Conservation (phyloP, 1,139 yeast species). For the Meyerozyma guilliermondii region DNA sequence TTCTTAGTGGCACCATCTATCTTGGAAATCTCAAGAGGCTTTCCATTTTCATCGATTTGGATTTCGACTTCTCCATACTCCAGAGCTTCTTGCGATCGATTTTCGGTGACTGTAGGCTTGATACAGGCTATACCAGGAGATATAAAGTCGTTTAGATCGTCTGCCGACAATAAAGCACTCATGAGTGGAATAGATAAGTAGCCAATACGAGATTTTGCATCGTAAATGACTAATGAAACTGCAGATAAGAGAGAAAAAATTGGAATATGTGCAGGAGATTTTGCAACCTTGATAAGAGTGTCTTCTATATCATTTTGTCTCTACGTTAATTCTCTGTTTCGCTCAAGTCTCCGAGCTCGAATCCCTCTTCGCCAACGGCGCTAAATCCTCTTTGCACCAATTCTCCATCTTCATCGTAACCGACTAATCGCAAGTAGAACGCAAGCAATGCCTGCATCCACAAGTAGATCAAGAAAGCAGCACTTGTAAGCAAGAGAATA, state of each 20-base stretch:
- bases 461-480: constrained; percentile 66
- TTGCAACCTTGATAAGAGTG: not conserved
- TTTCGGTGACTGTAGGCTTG: constrained; percentile 60
- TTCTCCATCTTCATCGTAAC: constrained; percentile 38
- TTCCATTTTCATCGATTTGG: constrained; percentile 61
- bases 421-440: constrained; percentile 52
- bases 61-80: constrained; percentile 49
- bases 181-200: constrained; percentile 24
- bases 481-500: constrained; percentile 64
- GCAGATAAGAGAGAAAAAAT: not conserved
- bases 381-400: constrained; percentile 4
- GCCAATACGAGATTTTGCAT: not conserved
- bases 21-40: constrained; percentile 62
- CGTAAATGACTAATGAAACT: not conserved
- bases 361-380: constrained; percentile 20
- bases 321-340: constrained; percentile 17
- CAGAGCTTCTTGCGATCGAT: constrained; percentile 9
- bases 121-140: constrained; percentile 94
- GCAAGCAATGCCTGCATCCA: constrained; percentile 58
- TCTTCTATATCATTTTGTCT: not conserved
- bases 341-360: constrained; percentile 30
- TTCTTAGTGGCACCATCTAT: constrained; percentile 48
- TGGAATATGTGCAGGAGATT: not conserved
- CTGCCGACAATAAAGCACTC: constrained; percentile 86
- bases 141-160: constrained; percentile 90